A percentile compares a stretch with the other conserved stretches of the same genome.
phyloP scores from a whole-genome alignment of 371 early-diverging fungal species.

The Nematocida sp. region DNA sequence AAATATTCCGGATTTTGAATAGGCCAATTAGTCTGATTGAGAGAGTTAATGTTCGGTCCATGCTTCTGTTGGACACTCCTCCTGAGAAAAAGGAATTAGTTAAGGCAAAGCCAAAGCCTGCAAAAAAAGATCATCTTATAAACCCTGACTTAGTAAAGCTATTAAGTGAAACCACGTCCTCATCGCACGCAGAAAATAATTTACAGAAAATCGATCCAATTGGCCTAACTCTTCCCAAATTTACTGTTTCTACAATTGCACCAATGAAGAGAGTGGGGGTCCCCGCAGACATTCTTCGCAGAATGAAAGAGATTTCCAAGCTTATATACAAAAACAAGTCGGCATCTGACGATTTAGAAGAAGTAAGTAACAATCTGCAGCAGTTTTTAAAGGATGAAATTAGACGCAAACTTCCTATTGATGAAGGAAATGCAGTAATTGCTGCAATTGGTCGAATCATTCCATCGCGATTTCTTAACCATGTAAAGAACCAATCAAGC shows the following conservation, averaged over 20 bases:
- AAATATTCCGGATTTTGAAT: constrained; percentile 3
- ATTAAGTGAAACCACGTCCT: background rate
- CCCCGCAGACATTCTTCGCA: constrained; percentile 18
- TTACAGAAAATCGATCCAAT: background rate
- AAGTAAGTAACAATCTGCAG: constrained; percentile 15
- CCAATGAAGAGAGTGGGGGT: constrained; percentile 11
- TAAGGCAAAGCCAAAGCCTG: background rate
- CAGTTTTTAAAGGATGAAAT: constrained; percentile 48
- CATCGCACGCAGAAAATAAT: background rate
- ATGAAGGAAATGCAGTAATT: constrained; percentile 30
- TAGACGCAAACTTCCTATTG: constrained; percentile 33
- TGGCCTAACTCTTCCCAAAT: constrained; percentile 4
- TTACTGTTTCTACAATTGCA: background rate
- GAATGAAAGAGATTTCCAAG: constrained; percentile 49
- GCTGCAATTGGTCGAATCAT: constrained; percentile 16
- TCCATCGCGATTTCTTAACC: constrained; percentile 42
- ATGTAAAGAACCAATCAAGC: constrained; percentile 3
- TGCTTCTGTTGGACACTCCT: constrained; percentile 8
- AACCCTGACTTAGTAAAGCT: constrained; percentile 6
- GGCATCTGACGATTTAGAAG: constrained; percentile 1
- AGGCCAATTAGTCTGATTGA: constrained; percentile 1
- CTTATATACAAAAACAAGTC: constrained; percentile 31
- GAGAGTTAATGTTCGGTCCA: constrained; percentile 43
- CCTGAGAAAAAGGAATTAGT: background rate
- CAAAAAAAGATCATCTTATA: constrained; percentile 2